Base-by-base conservation (phyloP, 2,329 filamentous ascomycete genomes). In the Alternaria rosae region DNA sequence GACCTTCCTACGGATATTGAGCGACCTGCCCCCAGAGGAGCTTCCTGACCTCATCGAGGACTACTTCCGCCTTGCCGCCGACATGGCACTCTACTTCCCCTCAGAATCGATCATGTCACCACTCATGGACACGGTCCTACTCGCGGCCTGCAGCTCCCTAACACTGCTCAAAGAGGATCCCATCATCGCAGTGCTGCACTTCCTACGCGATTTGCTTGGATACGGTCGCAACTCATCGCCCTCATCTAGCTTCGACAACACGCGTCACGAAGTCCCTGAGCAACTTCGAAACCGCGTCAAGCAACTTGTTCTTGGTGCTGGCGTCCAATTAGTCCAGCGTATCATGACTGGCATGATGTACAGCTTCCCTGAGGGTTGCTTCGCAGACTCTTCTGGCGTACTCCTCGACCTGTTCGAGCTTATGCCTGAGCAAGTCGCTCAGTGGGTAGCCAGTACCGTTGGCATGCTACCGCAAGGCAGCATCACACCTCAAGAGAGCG, bases 321-420 rank as follows among this genome's bases (percentile, higher is more conserved):
- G 95, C 38, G 90, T 93, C 73, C 83, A 88, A 58, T 84, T 99
- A 26, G 90, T 95, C 8, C 94, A 97, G 80, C 91, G 94, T 66
- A 90, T 97, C 60, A 86, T 99, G 82, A 95, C 94, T 1, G 95
- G 95, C 62, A 97, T 99, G 94, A 98, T 99, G 94, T 97, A 97
- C 78, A 96, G 91, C 0, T 99, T 99, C 82, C 96, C 95, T 0
- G 88, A 92, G 44, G 95, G 98, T 78, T 97, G 94, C 81, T 97
- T 98, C 75, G 90, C 94, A 0, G 95, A 99, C 76, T 94, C 93
- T 15, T 97, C 93, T 51, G 94, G 93, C 5, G 92, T 97, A n/a
- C 82, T 99, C 54, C 88, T 99, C 62, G 90, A 91, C 4, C 85
- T 98, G 67, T 97, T 99, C 76, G 91, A 97, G 78, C 83, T 98